Conservation (phyloP, 331 rosid species). For the Erythrophleum ivorense region DNA sequence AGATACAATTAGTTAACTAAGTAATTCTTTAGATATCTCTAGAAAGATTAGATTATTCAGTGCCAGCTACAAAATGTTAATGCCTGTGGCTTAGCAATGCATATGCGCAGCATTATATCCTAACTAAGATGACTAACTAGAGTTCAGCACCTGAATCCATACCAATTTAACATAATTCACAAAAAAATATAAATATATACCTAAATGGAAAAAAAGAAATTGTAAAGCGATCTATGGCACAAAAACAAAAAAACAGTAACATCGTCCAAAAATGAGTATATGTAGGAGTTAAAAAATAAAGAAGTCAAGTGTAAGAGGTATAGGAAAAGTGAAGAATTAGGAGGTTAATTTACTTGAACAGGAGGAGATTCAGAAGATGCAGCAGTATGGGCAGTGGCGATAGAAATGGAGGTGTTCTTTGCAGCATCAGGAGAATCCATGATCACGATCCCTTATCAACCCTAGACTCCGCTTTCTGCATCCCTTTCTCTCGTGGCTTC, state of each 20-base stretch:
- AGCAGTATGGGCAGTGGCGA: constrained; percentile 21
- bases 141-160: neutral
- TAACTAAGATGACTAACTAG: neutral
- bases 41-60: neutral
- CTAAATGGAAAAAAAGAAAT: neutral
- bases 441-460: constrained; percentile 34
- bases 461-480: constrained; percentile 42
- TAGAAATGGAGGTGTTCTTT: constrained; percentile 24
- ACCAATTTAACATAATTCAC: neutral
- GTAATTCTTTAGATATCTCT: neutral
- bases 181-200: neutral
- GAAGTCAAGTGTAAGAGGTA: neutral
- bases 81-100: neutral
- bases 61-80: neutral
- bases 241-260: neutral
- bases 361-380: constrained; percentile 48
- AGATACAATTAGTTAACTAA: neutral
- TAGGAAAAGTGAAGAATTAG: neutral
- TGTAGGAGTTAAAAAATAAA: neutral
- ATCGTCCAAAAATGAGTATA: neutral
- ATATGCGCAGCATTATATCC: neutral
- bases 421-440: constrained; percentile 53
- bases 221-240: neutral
- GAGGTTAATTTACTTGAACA: constrained; percentile 45
- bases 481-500: constrained; percentile 14